These are phyloP conservation scores for Hypoxylon fuscum DNA, from an alignment of 495 filamentous ascomycete genomes.

Conservation along the genomic window DNA sequence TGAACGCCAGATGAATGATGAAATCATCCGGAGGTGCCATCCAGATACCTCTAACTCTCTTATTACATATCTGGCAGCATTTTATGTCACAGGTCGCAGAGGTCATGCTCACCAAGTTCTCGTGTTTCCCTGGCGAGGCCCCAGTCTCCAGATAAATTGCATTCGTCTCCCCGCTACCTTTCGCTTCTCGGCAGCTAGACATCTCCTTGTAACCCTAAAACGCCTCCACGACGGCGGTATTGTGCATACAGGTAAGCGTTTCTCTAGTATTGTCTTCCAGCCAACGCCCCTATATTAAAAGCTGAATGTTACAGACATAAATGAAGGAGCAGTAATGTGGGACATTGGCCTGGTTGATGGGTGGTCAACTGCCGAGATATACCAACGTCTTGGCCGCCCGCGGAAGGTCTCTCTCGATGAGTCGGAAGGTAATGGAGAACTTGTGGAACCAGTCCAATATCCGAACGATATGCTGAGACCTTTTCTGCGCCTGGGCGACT, in stretches of 20 bases:
- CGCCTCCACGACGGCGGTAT: constrained; percentile 42
- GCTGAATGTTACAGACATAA: constrained; percentile 32
- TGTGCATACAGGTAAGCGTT: constrained; percentile 40
- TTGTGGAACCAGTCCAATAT: constrained; percentile 29
- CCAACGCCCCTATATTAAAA: too few species aligned
- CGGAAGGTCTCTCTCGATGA: constrained; percentile 32
- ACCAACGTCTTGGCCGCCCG: constrained; percentile 42
- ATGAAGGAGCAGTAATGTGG: constrained; percentile 40
- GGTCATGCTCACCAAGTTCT: constrained; percentile 30
- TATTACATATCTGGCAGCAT: neutral
- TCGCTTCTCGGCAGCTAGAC: constrained; percentile 37
- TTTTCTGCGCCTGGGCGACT: constrained; percentile 13
- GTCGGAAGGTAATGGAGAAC: constrained; percentile 31
- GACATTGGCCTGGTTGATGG: constrained; percentile 32
- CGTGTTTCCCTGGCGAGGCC: neutral
- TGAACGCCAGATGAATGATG: neutral
- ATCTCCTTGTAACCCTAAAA: constrained; percentile 44
- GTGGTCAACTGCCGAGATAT: constrained; percentile 38
- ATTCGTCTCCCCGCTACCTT: neutral
- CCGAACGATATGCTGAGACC: constrained; percentile 30
- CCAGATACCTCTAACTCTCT: neutral
- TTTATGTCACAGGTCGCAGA: constrained; percentile 25
- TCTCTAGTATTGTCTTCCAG: too few species aligned
- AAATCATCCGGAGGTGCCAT: neutral
- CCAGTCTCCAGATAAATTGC: neutral